phyloP scores from a whole-genome alignment of 148 eudicot genomes.

The Persicaria tinctoria region DNA sequence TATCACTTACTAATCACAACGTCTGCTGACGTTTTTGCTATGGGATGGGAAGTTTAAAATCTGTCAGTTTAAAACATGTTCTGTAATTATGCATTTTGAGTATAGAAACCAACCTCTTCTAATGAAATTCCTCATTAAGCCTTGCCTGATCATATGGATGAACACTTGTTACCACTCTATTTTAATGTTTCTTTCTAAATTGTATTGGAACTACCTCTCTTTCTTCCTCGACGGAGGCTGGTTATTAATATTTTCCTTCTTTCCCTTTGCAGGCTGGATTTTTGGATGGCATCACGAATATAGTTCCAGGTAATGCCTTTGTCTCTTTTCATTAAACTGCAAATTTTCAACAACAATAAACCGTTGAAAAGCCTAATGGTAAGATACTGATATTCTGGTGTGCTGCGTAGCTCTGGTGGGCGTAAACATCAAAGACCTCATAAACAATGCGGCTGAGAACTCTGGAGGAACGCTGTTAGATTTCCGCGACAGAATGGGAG shows the following conservation, averaged over 20 bases:
- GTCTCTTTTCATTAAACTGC: not conserved
- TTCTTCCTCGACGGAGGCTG: not conserved
- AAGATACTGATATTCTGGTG: not conserved
- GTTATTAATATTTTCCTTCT: not conserved
- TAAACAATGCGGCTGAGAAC: slow-evolving; percentile 61
- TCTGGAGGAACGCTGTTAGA: slow-evolving; percentile 71
- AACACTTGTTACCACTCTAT: not conserved
- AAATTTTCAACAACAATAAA: not conserved
- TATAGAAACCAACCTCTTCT: not conserved
- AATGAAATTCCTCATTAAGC: not conserved
- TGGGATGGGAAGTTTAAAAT: not conserved
- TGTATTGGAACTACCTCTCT: too few relatives aligned
- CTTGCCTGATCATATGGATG: not conserved
- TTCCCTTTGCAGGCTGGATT: slow-evolving; percentile 72
- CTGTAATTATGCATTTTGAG: too few relatives aligned
- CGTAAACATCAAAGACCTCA: slow-evolving; percentile 67
- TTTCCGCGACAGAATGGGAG: slow-evolving; percentile 68
- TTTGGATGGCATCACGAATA: slow-evolving; percentile 78
- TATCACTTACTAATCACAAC: not conserved
- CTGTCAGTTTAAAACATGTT: not conserved
- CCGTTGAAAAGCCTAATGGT: not conserved
- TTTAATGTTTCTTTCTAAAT: not conserved
- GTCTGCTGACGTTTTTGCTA: not conserved
- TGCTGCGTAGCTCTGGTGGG: slow-evolving; percentile 61
- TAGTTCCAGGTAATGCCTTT: slow-evolving; percentile 73